Evolutionary conservation across 805 yeast species (phyloP).

Genomic region (Sugiyamaella smithiae): DNA sequence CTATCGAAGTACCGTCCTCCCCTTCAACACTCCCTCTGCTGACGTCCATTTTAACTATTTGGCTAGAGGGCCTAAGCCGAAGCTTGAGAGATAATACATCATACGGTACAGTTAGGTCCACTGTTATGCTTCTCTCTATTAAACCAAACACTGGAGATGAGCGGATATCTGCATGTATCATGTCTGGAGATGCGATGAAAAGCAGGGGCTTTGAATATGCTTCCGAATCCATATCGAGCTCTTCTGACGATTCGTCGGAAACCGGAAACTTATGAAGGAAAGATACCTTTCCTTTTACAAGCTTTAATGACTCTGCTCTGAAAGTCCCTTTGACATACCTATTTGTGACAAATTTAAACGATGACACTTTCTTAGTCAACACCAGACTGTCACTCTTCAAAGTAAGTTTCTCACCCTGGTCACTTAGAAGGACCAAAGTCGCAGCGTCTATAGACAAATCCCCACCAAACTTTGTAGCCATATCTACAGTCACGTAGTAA

Average conservation of each 20-base stretch:
- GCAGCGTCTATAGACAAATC: slow-evolving; percentile 5
- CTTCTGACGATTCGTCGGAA: not conserved
- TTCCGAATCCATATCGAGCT: not conserved
- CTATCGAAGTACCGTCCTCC: not conserved
- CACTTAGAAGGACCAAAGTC: slow-evolving; percentile 1
- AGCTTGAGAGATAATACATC: not conserved
- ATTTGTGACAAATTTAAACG: slow-evolving; percentile 28
- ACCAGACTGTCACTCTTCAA: slow-evolving; percentile 15
- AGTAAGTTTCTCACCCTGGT: slow-evolving; percentile 13
- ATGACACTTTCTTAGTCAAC: slow-evolving; percentile 14
- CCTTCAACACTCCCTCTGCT: not conserved
- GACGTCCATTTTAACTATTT: slow-evolving; percentile 1
- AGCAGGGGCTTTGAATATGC: slow-evolving; percentile 11
- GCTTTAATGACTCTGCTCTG: slow-evolving; percentile 28
- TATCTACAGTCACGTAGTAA: not conserved
- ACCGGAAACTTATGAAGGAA: slow-evolving; percentile 26
- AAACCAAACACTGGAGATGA: slow-evolving; percentile 19
- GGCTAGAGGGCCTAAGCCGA: slow-evolving; percentile 4
- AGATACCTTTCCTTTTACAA: slow-evolving; percentile 29
- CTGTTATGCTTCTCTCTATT: slow-evolving; percentile 21
- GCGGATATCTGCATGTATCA: slow-evolving; percentile 25
- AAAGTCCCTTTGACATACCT: slow-evolving; percentile 39
- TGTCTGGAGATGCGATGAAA: slow-evolving; percentile 26
- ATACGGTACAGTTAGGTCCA: slow-evolving; percentile 14
- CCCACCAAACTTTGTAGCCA: not conserved